Percentiles rank a stretch among this genome's conserved stretches.
phyloP scores from a whole-genome alignment of 169 alveolate species.

The Cryptosporidium sp. region DNA sequence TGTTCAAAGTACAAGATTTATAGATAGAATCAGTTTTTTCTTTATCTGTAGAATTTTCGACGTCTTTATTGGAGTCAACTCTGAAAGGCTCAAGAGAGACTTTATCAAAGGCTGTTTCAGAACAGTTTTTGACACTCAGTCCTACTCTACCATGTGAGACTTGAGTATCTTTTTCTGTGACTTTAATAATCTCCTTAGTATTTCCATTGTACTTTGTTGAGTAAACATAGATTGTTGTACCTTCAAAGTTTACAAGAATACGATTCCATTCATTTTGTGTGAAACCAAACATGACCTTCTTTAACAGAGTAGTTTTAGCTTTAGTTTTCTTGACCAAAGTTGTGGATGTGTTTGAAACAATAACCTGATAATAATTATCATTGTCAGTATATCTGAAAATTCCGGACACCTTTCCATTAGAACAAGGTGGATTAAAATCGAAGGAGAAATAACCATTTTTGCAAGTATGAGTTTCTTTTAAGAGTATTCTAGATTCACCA shows the following conservation, averaged over 20 bases:
- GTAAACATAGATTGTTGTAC: constrained; percentile 57
- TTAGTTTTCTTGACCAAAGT: constrained; percentile 16
- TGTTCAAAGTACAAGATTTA: constrained; percentile 49
- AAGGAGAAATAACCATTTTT: constrained; percentile 78
- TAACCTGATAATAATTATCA: constrained; percentile 70
- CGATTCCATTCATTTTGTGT: constrained; percentile 76
- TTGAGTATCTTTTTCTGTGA: constrained; percentile 18
- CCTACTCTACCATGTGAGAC: constrained; percentile 78
- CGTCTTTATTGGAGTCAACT: constrained; percentile 11
- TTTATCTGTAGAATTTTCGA: background rate
- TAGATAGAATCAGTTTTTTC: constrained; percentile 20
- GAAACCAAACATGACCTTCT: constrained; percentile 13
- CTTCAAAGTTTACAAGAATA: constrained; percentile 77
- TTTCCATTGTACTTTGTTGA: constrained; percentile 10
- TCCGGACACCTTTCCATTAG: constrained; percentile 78
- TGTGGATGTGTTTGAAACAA: constrained; percentile 29
- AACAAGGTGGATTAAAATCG: constrained; percentile 80
- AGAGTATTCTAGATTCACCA: constrained; percentile 51
- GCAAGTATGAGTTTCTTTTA: constrained; percentile 65
- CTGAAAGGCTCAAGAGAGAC: constrained; percentile 76
- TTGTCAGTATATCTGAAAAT: constrained; percentile 76
- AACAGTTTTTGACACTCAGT: constrained; percentile 78
- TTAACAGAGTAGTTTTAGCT: constrained; percentile 26
- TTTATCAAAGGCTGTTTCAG: constrained; percentile 80
- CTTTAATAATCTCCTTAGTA: constrained; percentile 3